Conservation (phyloP, 768 basidiomycete species). For the Rhizopogon vesiculosus region DNA sequence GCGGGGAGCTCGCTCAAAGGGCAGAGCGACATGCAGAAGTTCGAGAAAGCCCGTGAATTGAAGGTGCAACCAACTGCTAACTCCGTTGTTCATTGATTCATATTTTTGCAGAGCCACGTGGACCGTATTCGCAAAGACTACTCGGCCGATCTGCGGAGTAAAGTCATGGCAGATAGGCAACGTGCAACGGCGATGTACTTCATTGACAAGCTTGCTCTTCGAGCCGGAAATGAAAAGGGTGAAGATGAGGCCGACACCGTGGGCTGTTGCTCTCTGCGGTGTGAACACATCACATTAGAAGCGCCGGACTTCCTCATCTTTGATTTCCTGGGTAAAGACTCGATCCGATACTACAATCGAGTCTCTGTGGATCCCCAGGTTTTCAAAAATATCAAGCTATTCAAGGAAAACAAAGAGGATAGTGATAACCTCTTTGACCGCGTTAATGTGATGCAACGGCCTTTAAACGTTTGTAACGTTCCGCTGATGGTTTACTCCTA, state of each 20-base stretch:
- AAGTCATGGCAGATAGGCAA: slow-evolving; percentile 92
- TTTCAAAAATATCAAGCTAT: slow-evolving; percentile 97
- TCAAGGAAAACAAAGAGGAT: slow-evolving; percentile 90
- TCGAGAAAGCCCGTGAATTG: slow-evolving; percentile 95
- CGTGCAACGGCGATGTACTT: slow-evolving; percentile 99
- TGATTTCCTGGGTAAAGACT: slow-evolving; percentile 99
- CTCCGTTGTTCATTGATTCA: slow-evolving; percentile 4
- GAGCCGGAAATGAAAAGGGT: slow-evolving; percentile 99
- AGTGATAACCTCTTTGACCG: slow-evolving; percentile 93
- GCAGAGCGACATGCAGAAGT: slow-evolving; percentile 96
- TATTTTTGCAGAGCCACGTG: slow-evolving; percentile 66
- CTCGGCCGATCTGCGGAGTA: slow-evolving; percentile 74
- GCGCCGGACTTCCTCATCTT: slow-evolving; percentile 86
- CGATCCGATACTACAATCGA: slow-evolving; percentile 93
- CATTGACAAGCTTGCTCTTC: slow-evolving; percentile 93
- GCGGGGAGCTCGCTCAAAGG: slow-evolving; percentile 98
- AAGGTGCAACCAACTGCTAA: slow-evolving; percentile 51
- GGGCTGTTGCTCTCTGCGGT: slow-evolving; percentile 96
- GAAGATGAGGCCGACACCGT: slow-evolving; percentile 99
- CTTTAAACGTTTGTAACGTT: slow-evolving; percentile 1
- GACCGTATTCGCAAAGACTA: slow-evolving; percentile 91
- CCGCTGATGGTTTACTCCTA: slow-evolving; percentile 23
- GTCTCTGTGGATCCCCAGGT: slow-evolving; percentile 88
- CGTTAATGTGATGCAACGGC: slow-evolving; percentile 56
- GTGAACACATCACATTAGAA: slow-evolving; percentile 92